Evolutionary conservation across 2,329 filamentous ascomycete genomes (phyloP).

Genomic region (Penicillium oxalicum): DNA sequence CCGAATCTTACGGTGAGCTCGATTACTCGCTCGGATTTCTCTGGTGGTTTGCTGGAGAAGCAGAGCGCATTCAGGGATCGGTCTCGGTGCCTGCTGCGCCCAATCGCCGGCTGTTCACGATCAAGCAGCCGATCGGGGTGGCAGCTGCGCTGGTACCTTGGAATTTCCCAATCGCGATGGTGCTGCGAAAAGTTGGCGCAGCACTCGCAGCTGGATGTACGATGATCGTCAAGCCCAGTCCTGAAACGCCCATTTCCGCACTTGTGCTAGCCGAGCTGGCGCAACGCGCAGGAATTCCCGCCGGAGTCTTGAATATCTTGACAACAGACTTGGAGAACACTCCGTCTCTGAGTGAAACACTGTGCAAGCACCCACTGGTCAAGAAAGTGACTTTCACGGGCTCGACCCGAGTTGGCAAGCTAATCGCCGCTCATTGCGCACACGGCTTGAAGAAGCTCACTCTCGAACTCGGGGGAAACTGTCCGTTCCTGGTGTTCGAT

Average conservation of each 20-base stretch:
- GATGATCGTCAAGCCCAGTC: constrained; percentile 67
- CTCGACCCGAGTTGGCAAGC: constrained; percentile 55
- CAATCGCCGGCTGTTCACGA: constrained; percentile 60
- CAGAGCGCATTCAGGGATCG: constrained; percentile 57
- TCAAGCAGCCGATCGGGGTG: constrained; percentile 70
- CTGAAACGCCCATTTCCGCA: constrained; percentile 58
- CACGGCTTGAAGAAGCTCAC: constrained; percentile 60
- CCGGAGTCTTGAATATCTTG: constrained; percentile 56
- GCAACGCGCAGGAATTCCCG: constrained; percentile 51
- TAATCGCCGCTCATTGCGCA: constrained; percentile 55
- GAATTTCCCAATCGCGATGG: constrained; percentile 66
- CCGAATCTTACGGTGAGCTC: constrained; percentile 51
- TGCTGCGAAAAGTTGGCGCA: constrained; percentile 61
- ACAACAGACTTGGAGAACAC: constrained; percentile 46
- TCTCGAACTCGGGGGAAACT: constrained; percentile 60
- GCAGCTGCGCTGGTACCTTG: constrained; percentile 64
- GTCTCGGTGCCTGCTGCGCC: constrained; percentile 56
- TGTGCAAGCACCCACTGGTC: constrained; percentile 52
- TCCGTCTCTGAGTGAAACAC: constrained; percentile 39
- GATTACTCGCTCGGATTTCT: constrained; percentile 51
- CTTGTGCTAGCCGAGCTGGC: constrained; percentile 51
- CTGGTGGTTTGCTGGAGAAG: constrained; percentile 57
- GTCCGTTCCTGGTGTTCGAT: constrained; percentile 59
- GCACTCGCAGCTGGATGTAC: constrained; percentile 67
- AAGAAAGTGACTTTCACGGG: constrained; percentile 59